Base-by-base conservation (phyloP, 2,329 filamentous ascomycete species). In the Fusarium bulbicola region DNA sequence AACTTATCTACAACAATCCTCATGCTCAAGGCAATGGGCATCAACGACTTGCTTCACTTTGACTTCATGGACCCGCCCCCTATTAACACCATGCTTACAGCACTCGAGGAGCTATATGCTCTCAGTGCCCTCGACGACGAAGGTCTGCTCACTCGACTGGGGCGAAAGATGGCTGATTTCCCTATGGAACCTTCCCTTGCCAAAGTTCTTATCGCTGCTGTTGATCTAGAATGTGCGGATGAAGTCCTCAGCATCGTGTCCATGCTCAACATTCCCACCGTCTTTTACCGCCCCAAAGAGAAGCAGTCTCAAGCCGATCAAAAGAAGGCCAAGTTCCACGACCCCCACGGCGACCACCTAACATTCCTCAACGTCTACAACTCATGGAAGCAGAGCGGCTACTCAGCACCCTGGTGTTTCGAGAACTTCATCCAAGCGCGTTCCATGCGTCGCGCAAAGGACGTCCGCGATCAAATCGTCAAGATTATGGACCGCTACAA, bases 11-110 rank as follows among this genome's bases (percentile, higher is more conserved):
- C 93, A 75, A 98, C 95, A 0, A 98, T 99, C 81, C 88, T 99
- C 52, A 97, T 98, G 93, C 89, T 99, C 57, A 99, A 99, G 81
- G 96, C 96, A 1, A 98, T 99, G 95, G 96, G 97, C 7, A 98
- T 99, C 82, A 98, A 99, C 79, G 96, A 99, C 79, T 86, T 99
- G 4, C 87, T 99, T 18, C 95, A 97, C 79, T 99, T 99, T 78
- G 95, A 98, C 83, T 99, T 99, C 78, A 98, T 99, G 95, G 96
- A 99, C 78, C 95, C 96, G 1, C 96, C 96, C 1, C 96, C 96
- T 0, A 96, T 96, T 36, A 98, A 98, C 78, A 98, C 96, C 18
- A 98, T 98, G 94, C 88, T 99, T 72, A 97, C 95, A 56, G 96
- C 96, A 0, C 86, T 99, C 7, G 97, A 99, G 83, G 96, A 98